Conservation (phyloP, 1,284 basidiomycete species). For the Blastosporella zonata region DNA sequence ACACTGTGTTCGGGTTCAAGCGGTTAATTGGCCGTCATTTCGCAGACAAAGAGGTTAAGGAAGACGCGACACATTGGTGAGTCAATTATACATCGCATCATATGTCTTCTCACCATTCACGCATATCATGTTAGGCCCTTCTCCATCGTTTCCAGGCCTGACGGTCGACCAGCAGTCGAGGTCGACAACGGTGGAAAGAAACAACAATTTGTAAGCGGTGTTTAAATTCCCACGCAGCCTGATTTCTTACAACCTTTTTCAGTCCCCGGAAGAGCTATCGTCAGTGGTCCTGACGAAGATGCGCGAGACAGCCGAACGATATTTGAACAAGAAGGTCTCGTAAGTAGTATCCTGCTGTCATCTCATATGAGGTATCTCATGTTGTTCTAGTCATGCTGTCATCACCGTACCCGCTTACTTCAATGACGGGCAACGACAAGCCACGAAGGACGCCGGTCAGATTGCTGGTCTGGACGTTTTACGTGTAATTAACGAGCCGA, state of each 20-base stretch:
- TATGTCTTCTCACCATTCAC: conserved; percentile 3
- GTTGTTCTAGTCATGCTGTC: conserved; percentile 63
- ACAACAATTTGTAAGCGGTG: conserved; percentile 57
- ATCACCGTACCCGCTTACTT: conserved; percentile 98
- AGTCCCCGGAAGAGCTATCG: conserved; percentile 82
- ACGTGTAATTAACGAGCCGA: conserved; percentile 98
- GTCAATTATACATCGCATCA: conserved; percentile 19
- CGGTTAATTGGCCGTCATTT: conserved; percentile 95
- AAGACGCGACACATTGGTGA: conserved; percentile 82
- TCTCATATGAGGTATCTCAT: background rate
- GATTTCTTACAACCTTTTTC: background rate
- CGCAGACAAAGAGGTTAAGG: conserved; percentile 90
- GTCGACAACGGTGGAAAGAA: conserved; percentile 77
- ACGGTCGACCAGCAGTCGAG: conserved; percentile 72
- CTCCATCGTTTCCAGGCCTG: conserved; percentile 71
- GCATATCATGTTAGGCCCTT: conserved; percentile 58
- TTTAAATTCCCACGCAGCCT: background rate
- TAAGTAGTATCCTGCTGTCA: conserved; percentile 47
- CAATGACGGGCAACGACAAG: conserved; percentile 98
- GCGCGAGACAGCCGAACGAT: conserved; percentile 93
- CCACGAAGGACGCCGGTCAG: conserved; percentile 96
- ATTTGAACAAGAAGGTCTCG: conserved; percentile 92
- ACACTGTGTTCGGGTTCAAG: conserved; percentile 96
- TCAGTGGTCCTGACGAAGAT: conserved; percentile 91
- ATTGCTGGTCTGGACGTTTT: conserved; percentile 97